Conservation (phyloP, 371 early-diverging fungal genomes). For the Haplosporangium sp. region DNA sequence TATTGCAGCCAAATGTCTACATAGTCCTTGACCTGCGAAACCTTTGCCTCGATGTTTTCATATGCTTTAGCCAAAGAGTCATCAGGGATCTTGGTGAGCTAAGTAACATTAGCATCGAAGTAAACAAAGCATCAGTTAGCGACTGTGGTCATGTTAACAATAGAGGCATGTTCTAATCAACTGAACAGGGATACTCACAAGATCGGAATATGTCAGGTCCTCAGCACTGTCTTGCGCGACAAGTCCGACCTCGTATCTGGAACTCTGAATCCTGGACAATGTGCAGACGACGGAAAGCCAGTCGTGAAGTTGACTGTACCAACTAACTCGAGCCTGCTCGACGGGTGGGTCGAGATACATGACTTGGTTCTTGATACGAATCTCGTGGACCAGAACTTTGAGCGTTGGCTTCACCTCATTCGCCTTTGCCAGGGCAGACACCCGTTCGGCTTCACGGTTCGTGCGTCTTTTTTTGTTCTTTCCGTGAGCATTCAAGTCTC, state of each 20-base stretch:
- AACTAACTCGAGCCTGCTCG: conserved; percentile 90
- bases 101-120: neutral
- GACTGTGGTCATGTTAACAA: neutral
- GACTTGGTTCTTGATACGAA: conserved; percentile 92
- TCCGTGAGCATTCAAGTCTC: conserved; percentile 56
- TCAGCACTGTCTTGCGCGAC: conserved; percentile 64
- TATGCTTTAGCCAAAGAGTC: conserved; percentile 83
- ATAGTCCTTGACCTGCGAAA: conserved; percentile 84
- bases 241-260: conserved; percentile 90
- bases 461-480: conserved; percentile 60
- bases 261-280: conserved; percentile 85
- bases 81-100: conserved; percentile 77
- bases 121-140: neutral
- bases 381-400: conserved; percentile 80
- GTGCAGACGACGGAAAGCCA: conserved; percentile 90
- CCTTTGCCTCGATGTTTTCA: conserved; percentile 83
- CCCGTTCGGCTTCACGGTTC: conserved; percentile 56
- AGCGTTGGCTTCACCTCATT: conserved; percentile 71
- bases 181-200: conserved; percentile 38
- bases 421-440: conserved; percentile 53
- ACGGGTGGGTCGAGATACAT: conserved; percentile 97
- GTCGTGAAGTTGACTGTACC: conserved; percentile 91
- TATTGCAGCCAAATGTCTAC: conserved; percentile 96
- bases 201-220: conserved; percentile 76
- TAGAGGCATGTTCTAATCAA: too few relatives aligned